Conservation (phyloP, 257 asterid species). For the Cordia subcordata region DNA sequence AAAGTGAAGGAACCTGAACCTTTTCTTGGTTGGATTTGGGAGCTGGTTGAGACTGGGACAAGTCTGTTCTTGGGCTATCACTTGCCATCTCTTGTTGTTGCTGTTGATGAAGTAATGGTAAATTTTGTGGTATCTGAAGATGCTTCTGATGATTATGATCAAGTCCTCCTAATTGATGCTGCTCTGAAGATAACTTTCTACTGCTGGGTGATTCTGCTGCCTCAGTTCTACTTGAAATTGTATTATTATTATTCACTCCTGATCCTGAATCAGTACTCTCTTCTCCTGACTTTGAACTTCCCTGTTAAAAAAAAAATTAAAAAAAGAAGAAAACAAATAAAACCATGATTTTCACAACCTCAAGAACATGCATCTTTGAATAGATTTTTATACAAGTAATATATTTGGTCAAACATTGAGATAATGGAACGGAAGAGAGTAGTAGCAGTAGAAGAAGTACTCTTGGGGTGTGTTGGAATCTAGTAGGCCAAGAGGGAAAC, state of each 20-base stretch:
- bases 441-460: constrained; percentile 34
- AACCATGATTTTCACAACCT: too few species aligned
- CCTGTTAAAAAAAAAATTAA: constrained; percentile 42
- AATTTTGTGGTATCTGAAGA: constrained; percentile 15
- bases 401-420: background rate
- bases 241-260: constrained; percentile 51
- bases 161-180: constrained; percentile 18
- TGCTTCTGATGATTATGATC: constrained; percentile 17
- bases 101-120: background rate
- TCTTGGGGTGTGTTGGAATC: constrained; percentile 54
- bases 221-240: constrained; percentile 38
- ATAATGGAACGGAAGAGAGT: constrained; percentile 6
- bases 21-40: constrained; percentile 48
- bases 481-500: constrained; percentile 97
- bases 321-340: too few species aligned
- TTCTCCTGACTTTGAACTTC: constrained; percentile 80
- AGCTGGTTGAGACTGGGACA: constrained; percentile 30
- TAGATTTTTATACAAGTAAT: too few species aligned
- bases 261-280: constrained; percentile 75
- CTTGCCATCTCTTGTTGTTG: constrained; percentile 41
- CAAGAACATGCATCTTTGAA: too few species aligned
- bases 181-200: constrained; percentile 29
- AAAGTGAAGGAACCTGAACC: constrained; percentile 28
- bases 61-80: constrained; percentile 32
- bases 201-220: constrained; percentile 63